Base-by-base conservation (phyloP, 345 rosid genomes). In the Durio zibethinus region DNA sequence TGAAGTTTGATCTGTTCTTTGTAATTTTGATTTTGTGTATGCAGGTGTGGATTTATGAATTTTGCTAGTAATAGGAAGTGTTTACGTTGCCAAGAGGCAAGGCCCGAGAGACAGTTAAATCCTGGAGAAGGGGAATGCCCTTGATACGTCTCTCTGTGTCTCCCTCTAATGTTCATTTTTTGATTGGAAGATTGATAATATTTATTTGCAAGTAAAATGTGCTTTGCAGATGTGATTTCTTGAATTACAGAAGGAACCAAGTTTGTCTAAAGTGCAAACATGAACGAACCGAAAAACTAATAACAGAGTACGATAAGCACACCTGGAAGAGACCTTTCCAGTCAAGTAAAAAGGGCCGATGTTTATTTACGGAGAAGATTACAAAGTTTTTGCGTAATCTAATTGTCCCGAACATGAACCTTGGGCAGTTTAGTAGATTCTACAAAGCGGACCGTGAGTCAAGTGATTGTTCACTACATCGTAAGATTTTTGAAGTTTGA, bases 71-170 rank as follows among this genome's bases (percentile, higher is more conserved):
- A 95, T 60, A 91, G 72, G 79, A 85, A 73, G 56, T 95, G 99
- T 83, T 78, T 86, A 57, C 87, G 88, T 25, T 95, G 99, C 64
- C 72, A 47, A 40, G 89, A 53, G 71, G 73, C 77, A 74, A 92
- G 97, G 31, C 94, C 97, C 5, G 83, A 84, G 82, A 88, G 87
- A 73, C 80, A 84, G 75, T 84, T 92, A 23, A 80, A 85, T 60
- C 91, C 88, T 74, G 99, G 99, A 84, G 98, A 93, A 69, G 92
- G 99, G 98, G 94, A 90, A 81, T 95, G 99, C 82, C 91, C 92
- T n/a, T 85, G 90, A 97, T 94, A 66, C 76, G 97, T 82, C 59
- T 75, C 81, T 83, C 77, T 78, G 50, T 29, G 21, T 52, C 50
- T 20, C 10, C 47, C 54, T 69, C 57, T 77, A 66, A 8, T 1